Base-by-base conservation (phyloP, 1,284 basidiomycete species). In the Malassezia sympodialis region DNA sequence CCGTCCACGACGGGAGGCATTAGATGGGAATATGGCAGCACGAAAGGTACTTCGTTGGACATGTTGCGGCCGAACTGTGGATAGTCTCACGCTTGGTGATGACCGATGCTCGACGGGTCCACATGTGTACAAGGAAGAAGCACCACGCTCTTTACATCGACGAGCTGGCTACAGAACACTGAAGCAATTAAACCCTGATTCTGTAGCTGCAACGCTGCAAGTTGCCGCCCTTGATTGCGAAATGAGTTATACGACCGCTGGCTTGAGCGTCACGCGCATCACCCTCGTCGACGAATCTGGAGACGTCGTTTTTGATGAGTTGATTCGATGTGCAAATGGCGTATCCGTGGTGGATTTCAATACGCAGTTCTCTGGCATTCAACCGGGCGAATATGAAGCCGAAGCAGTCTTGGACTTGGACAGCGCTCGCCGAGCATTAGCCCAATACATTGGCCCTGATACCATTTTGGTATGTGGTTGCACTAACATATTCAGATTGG, bases 201-300 rank as follows among this genome's bases (percentile, higher is more conserved):
- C 19, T n/a, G 12, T 27, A 3, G 37, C 23, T 8, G 45, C 48
- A 6, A 51, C 50, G 14, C 59, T 68, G 10, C 65, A 68, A 10
- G 61, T 72, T 14, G 66, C 65, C 2, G 69, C 71, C 3, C 51
- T 72, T 14, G 70, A 73, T 44, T 72, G 69, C 53, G 70, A 73
- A 53, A 53, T 73, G 57, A 58, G 60, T 32, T 73, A 67, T 50
- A 70, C 71, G 11, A 73, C 71, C 4, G 62, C 63, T 0, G 71
- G 71, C 4, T 59, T 72, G 50, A 63, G 61, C 10, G 45, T 73
- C 41, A 70, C 69, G 12, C 51, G 69, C 11, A 45, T 72, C 30
- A 72, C 69, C 19, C 56, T 73, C n/a, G 51, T 73, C 11, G 66
- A 68, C 43, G 68, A 65, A 30, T 56, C 56, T 19, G 71, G 71